Conservation (phyloP, 83 land plant genomes). For the Diphasiastrum complanatum region DNA sequence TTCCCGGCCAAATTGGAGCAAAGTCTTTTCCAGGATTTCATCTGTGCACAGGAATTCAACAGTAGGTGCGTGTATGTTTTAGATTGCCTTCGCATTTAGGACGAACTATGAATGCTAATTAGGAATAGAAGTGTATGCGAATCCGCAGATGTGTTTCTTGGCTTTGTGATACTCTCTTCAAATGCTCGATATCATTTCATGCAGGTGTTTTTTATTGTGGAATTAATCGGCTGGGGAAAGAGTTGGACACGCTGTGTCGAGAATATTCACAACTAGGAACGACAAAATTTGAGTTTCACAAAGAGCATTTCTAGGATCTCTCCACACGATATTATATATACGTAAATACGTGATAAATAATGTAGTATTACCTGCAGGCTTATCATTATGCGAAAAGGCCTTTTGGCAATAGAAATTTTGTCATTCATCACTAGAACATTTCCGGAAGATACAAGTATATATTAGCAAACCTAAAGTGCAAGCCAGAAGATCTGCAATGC, state of each 20-base stretch:
- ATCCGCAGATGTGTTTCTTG: neutral
- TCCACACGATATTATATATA: no score
- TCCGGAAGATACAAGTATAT: no score
- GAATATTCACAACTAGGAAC: conserved; percentile 49
- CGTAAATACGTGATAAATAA: no score
- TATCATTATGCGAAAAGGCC: no score
- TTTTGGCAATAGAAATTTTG: no score
- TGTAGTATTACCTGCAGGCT: no score
- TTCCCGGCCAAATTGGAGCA: conserved; percentile 33
- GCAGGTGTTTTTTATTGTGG: conserved; percentile 97
- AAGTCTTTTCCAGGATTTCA: conserved; percentile 29
- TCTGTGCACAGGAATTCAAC: conserved; percentile 23
- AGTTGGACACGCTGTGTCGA: conserved; percentile 51
- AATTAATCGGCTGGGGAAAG: conserved; percentile 60
- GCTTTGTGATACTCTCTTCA: neutral
- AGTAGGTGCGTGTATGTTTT: conserved; percentile 20
- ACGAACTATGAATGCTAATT: no score
- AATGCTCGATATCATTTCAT: neutral
- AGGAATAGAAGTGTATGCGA: neutral
- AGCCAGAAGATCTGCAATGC: no score
- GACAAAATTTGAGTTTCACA: conserved; percentile 83
- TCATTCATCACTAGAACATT: no score
- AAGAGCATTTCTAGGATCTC: conserved; percentile 71
- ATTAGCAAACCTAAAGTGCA: no score
- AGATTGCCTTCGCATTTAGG: no score